A percentile compares a stretch with the other conserved stretches of the same genome.
Conservation (phyloP, 352 stramenopile genomes). For the Globisporangium nodosum region DNA sequence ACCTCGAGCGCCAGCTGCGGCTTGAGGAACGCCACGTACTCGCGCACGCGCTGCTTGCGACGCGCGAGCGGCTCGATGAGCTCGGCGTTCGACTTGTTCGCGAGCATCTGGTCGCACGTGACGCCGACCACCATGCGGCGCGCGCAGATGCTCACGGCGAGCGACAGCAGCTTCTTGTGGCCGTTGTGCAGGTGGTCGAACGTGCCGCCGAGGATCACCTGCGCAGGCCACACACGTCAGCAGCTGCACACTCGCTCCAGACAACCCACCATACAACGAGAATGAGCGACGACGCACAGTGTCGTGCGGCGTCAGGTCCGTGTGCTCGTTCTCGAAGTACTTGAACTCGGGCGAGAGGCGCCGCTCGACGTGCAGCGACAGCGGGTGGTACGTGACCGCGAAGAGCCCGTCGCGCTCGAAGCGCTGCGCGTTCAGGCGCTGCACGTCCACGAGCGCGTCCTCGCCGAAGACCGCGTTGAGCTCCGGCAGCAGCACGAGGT, state of each 20-base stretch:
- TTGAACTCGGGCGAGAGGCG: slow-evolving; percentile 42
- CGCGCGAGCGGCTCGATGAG: slow-evolving; percentile 61
- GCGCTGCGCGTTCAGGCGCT: slow-evolving; percentile 57
- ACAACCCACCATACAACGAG: too few relatives aligned
- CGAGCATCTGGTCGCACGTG: slow-evolving; percentile 73
- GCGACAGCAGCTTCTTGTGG: slow-evolving; percentile 87
- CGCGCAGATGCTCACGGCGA: slow-evolving; percentile 56
- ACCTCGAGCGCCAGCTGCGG: slow-evolving; percentile 58
- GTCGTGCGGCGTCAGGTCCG: slow-evolving; percentile 46
- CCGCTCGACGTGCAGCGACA: slow-evolving; percentile 43
- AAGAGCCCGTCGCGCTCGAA: slow-evolving; percentile 50
- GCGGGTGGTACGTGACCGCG: slow-evolving; percentile 58
- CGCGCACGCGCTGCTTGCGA: slow-evolving; percentile 48
- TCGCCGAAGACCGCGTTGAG: slow-evolving; percentile 65
- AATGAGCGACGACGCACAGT: slow-evolving; percentile 9
- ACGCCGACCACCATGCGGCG: slow-evolving; percentile 66
- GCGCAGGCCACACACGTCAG: not conserved
- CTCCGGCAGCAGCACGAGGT: slow-evolving; percentile 55
- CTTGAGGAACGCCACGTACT: slow-evolving; percentile 64
- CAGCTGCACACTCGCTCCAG: too few relatives aligned
- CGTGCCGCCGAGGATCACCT: slow-evolving; percentile 75
- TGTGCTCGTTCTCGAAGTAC: slow-evolving; percentile 76
- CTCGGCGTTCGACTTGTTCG: slow-evolving; percentile 64
- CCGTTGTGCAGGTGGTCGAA: slow-evolving; percentile 91
- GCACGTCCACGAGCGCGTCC: slow-evolving; percentile 51